Evolutionary conservation across 495 filamentous ascomycete species (phyloP).

Genomic region (Penicillium taxi): DNA sequence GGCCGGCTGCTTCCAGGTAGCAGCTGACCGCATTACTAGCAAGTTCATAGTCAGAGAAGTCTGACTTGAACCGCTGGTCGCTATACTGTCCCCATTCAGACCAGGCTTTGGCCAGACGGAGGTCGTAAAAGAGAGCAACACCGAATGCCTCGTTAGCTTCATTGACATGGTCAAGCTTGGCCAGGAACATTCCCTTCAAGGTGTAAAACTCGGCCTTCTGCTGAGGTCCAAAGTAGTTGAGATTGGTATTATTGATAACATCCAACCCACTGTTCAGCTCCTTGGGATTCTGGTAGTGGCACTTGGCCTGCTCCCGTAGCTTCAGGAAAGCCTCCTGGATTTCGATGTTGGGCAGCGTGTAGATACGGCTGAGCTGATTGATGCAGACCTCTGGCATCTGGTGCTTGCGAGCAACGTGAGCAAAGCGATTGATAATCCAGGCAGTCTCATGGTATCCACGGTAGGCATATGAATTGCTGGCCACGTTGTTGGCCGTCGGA

Average conservation of each 20-base stretch:
- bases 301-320: constrained; percentile 92
- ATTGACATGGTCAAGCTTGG: constrained; percentile 77
- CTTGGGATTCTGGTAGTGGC: constrained; percentile 89
- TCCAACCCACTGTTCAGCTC: constrained; percentile 90
- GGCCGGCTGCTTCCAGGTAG: constrained; percentile 90
- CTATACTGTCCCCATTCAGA: constrained; percentile 99
- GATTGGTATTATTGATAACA: constrained; percentile 98
- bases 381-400: constrained; percentile 96
- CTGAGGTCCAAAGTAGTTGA: constrained; percentile 91
- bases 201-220: constrained; percentile 99
- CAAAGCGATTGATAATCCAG: constrained; percentile 99
- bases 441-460: constrained; percentile 97
- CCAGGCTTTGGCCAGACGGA: constrained; percentile 94
- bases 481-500: constrained; percentile 66
- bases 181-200: constrained; percentile 98
- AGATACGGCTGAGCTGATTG: constrained; percentile 90
- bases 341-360: constrained; percentile 97
- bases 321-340: constrained; percentile 99
- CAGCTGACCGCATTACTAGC: constrained; percentile 90
- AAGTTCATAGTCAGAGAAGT: constrained; percentile 66
- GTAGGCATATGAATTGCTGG: constrained; percentile 87
- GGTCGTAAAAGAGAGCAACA: constrained; percentile 87
- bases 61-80: constrained; percentile 86
- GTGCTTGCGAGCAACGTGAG: constrained; percentile 95
- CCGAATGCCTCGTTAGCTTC: constrained; percentile 93